Percentiles rank a stretch among this genome's conserved stretches.
Evolutionary conservation across 2,329 filamentous ascomycete species (phyloP).

Genomic region (Fusarium sp.): DNA sequence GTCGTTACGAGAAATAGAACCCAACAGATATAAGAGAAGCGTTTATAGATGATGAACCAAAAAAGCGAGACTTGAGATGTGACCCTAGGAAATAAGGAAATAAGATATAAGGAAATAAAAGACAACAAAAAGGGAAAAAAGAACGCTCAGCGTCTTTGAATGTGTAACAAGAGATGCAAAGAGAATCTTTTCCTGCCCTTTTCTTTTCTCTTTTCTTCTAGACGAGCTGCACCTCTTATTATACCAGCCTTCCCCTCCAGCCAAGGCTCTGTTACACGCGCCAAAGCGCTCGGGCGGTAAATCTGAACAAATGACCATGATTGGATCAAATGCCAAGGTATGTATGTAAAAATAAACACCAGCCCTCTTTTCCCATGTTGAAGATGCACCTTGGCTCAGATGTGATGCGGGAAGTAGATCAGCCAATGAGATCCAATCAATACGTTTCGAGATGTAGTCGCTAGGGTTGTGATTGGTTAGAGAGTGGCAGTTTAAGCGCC

Average conservation of each 20-base stretch:
- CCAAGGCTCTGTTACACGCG: conserved; percentile 24
- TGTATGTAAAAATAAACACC: conserved; percentile 36
- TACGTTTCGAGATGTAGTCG: conserved; percentile 3
- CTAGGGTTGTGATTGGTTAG: conserved; percentile 33
- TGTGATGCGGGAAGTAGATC: conserved; percentile 34
- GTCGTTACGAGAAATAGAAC: conserved; percentile 30
- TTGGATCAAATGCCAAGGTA: conserved; percentile 27
- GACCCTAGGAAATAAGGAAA: conserved; percentile 44
- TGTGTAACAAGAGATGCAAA: conserved; percentile 36
- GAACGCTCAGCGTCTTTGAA: conserved; percentile 38
- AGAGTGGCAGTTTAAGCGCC: conserved; percentile 34
- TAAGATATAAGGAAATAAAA: conserved; percentile 40
- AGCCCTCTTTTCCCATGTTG: conserved; percentile 21
- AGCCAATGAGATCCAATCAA: conserved; percentile 31
- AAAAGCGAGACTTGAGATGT: conserved; percentile 19
- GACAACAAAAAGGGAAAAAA: conserved; percentile 27
- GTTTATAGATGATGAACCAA: conserved; percentile 25
- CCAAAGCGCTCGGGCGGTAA: conserved; percentile 28
- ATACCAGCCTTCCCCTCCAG: conserved; percentile 39
- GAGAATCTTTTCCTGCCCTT: conserved; percentile 37
- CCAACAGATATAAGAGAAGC: conserved; percentile 19
- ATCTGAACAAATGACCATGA: conserved; percentile 18
- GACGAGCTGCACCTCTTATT: conserved; percentile 43
- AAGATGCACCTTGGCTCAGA: conserved; percentile 25
- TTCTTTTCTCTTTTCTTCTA: conserved; percentile 27